Evolutionary conservation across 805 yeast genomes (phyloP), one percentile per base, ranked within the genome.

Genomic region (Yarrowia yakushimensis): DNA sequence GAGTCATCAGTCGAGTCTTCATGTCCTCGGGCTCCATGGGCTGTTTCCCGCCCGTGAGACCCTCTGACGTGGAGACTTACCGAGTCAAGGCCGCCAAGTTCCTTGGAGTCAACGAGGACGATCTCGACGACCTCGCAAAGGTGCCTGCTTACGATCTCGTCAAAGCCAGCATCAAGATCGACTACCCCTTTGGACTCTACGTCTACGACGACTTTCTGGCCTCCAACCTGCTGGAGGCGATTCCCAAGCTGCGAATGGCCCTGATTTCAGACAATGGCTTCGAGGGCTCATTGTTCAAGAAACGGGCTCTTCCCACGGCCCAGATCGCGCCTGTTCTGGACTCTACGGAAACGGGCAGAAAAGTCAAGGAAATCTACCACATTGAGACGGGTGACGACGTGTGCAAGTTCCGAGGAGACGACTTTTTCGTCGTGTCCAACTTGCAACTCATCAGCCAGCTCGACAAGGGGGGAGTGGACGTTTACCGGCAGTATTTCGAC

Each of bases 401-500:
- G 31, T 52, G 59, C 59, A 52, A 52, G 43, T 52, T 52, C 43
- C 42, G 59, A 34, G 59, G 59, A n/a, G 59, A 52, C 33, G 11
- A n/a, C 17, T 34, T 36, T 8, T 52, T 52, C 15, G 59, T 52
- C 10, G 59, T 52, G 4, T 17, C 31, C 13, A 52, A 52, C 33
- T 12, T 12, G 2, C 17, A 23, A 2, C 31, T 52, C 9, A n/a
- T 52, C 22, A 5, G 4, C 12, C 59, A 52, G 22, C 34, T 52
- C 2, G 43, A 52, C 9, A 46, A 23, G 30, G 63, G 59, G 4
- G 60, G 55, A 1, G 46, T 65, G 23, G 63, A 50, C 25, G 72
- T 72, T 4, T 69, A 63, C 52, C 64, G 73, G 17, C 72, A 69
- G 61, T 64, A 68, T 13, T 72, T 73, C 55, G 76, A 73, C 55